phyloP scores from a whole-genome alignment of 352 stramenopile genomes.

The Globisporangium viniferum region DNA sequence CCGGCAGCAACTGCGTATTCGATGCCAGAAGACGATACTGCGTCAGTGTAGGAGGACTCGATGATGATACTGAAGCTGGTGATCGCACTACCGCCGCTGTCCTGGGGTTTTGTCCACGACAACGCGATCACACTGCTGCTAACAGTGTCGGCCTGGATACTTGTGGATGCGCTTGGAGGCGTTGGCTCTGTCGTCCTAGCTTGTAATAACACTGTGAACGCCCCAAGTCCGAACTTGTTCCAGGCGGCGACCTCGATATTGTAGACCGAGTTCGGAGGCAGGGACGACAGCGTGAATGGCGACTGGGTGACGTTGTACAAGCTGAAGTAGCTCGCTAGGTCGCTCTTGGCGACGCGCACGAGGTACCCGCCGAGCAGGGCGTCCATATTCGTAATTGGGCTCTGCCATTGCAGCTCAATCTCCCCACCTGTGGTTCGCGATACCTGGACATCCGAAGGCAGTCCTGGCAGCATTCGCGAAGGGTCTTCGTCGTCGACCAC shows the following conservation, averaged over 20 bases:
- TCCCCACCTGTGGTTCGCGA: constrained; percentile 41
- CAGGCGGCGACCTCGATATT: constrained; percentile 39
- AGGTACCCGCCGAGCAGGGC: constrained; percentile 25
- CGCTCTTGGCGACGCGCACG: constrained; percentile 25
- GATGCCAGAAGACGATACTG: not conserved
- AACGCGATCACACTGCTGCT: constrained; percentile 26
- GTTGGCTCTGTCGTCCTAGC: constrained; percentile 32
- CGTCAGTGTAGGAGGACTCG: constrained; percentile 6
- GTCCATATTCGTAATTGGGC: not conserved
- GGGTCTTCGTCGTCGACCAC: constrained; percentile 52
- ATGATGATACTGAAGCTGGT: constrained; percentile 21
- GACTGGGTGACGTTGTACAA: constrained; percentile 39
- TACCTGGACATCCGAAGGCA: constrained; percentile 12
- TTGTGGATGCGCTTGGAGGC: constrained; percentile 23
- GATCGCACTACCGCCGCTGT: constrained; percentile 36
- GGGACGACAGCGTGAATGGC: constrained; percentile 36
- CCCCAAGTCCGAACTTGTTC: constrained; percentile 42
- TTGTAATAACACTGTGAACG: constrained; percentile 24
- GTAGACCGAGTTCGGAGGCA: constrained; percentile 32
- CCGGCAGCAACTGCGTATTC: not conserved
- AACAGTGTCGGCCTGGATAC: constrained; percentile 6
- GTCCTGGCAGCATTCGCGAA: constrained; percentile 22
- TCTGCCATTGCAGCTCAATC: constrained; percentile 36
- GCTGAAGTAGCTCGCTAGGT: constrained; percentile 21
- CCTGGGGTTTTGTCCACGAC: constrained; percentile 33